phyloP scores from a whole-genome alignment of 495 filamentous ascomycete genomes.

The Ascobolus immersus region DNA sequence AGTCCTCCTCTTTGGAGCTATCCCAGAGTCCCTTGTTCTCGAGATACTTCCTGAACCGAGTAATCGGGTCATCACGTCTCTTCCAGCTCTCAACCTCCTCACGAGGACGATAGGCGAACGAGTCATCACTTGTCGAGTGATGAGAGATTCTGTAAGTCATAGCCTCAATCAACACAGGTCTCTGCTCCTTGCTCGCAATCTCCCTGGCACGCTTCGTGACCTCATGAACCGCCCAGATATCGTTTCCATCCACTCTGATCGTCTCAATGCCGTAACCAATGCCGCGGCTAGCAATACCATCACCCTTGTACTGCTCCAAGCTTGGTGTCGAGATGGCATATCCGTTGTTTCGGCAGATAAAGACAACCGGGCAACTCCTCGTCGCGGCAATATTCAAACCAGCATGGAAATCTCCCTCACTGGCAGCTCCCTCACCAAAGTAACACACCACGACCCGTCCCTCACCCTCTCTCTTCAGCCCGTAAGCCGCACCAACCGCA shows the following conservation, averaged over 20 bases:
- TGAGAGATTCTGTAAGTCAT: slow-evolving; percentile 96
- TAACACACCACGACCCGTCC: slow-evolving; percentile 62
- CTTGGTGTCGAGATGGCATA: slow-evolving; percentile 91
- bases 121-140: slow-evolving; percentile 94
- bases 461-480: slow-evolving; percentile 58
- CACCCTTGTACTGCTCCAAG: slow-evolving; percentile 85
- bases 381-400: slow-evolving; percentile 93
- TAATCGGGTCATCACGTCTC: slow-evolving; percentile 78
- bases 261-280: slow-evolving; percentile 94
- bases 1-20: no score
- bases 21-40: slow-evolving; percentile 45
- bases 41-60: no score
- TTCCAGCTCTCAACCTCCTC: slow-evolving; percentile 93
- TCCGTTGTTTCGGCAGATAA: slow-evolving; percentile 93
- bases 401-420: slow-evolving; percentile 93
- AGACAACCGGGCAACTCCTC: slow-evolving; percentile 68
- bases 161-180: slow-evolving; percentile 57
- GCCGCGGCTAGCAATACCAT: slow-evolving; percentile 87
- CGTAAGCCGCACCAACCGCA: slow-evolving; percentile 80
- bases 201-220: slow-evolving; percentile 53
- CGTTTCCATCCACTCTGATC: slow-evolving; percentile 87
- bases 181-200: slow-evolving; percentile 31
- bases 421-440: slow-evolving; percentile 94
- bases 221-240: slow-evolving; percentile 80
- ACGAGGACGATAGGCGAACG: slow-evolving; percentile 77